Evolutionary conservation across 169 alveolate genomes (phyloP), one percentile per base, ranked within the genome.

Genomic region (Babesia gibsoni): DNA sequence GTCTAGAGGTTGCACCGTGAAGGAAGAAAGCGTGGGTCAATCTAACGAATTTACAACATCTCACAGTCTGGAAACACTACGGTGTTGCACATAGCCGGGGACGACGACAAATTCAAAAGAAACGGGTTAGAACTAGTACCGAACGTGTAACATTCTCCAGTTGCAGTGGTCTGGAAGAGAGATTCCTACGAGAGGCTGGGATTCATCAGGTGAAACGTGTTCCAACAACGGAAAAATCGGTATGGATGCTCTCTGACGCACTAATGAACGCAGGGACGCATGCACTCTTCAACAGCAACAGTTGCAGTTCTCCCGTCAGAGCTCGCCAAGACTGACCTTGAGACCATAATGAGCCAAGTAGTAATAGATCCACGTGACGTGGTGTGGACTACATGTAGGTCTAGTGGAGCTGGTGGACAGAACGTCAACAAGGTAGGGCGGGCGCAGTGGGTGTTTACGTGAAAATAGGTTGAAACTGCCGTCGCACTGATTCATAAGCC

Each of bases 221-320:
- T 33, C 92, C 92, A 2, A 35, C 53, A 10, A 80, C 83, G 20
- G 92, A 88, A 68, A 67, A 80, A 42, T 57, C 84, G 54, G 92
- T 75, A 66, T 1, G 64, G 18, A 10, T 6, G 5, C 12, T 3
- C 9, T 9, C 27, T 22, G 36, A 29, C 3, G n/a, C 41, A n/a
- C 0, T 35, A 3, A 41, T 7, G 7, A 43, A n/a, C 3, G 14
- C 23, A 87, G 92, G 89, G 82, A 0, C 74, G 83, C 30, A 82
- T 88, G 72, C 92, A 88, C 50, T 88, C 92, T 1, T 88, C 92
- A 20, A 88, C 92, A 25, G 92, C 92, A n/a, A 83, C 92, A 12
- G 73, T 88, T 14, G 92, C 92, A 49, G 69, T 88, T 50, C 73
- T 88, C 42, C 74, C 89, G 12, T 69, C 84, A 12, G 52, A 52